phyloP scores from a whole-genome alignment of 2,329 filamentous ascomycete species.

The Leptodontidium sp. region DNA sequence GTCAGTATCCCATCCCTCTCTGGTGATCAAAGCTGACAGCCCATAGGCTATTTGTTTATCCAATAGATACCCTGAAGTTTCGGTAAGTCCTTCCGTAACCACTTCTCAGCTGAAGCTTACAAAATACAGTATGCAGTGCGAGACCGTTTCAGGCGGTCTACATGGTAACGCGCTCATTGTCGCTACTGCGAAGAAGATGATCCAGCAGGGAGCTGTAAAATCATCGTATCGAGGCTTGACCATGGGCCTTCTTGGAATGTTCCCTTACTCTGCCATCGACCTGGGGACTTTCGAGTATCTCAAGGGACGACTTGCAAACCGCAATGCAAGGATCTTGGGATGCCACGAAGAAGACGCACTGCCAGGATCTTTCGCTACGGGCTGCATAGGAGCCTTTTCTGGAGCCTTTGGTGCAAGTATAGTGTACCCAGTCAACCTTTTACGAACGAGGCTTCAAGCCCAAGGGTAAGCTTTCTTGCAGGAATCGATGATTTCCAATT shows the following conservation, averaged over 20 bases:
- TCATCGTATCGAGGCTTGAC: slow-evolving; percentile 91
- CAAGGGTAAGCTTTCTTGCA: slow-evolving; percentile 60
- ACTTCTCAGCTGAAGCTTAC: slow-evolving; percentile 27
- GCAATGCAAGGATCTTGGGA: slow-evolving; percentile 72
- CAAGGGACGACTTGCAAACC: slow-evolving; percentile 75
- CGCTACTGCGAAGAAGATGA: slow-evolving; percentile 88
- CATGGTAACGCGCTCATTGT: slow-evolving; percentile 84
- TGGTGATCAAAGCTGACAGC: not conserved
- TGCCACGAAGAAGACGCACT: slow-evolving; percentile 84
- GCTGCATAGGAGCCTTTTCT: slow-evolving; percentile 87
- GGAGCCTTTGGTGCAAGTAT: slow-evolving; percentile 92
- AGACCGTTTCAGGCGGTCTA: slow-evolving; percentile 85
- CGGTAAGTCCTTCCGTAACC: slow-evolving; percentile 51
- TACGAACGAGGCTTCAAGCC: slow-evolving; percentile 90
- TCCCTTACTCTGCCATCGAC: slow-evolving; percentile 96
- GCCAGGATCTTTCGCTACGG: slow-evolving; percentile 84
- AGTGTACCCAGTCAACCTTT: slow-evolving; percentile 93
- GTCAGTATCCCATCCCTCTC: slow-evolving; percentile 55
- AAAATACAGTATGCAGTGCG: slow-evolving; percentile 76
- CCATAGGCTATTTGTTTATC: slow-evolving; percentile 83
- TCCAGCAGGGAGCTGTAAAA: slow-evolving; percentile 74
- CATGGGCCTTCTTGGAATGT: slow-evolving; percentile 95
- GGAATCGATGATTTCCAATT: too few relatives aligned
- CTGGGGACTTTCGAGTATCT: slow-evolving; percentile 94
- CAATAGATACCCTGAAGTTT: slow-evolving; percentile 60